phyloP scores from a whole-genome alignment of 2,329 filamentous ascomycete species.

The Magnaporthiopsis poae region DNA sequence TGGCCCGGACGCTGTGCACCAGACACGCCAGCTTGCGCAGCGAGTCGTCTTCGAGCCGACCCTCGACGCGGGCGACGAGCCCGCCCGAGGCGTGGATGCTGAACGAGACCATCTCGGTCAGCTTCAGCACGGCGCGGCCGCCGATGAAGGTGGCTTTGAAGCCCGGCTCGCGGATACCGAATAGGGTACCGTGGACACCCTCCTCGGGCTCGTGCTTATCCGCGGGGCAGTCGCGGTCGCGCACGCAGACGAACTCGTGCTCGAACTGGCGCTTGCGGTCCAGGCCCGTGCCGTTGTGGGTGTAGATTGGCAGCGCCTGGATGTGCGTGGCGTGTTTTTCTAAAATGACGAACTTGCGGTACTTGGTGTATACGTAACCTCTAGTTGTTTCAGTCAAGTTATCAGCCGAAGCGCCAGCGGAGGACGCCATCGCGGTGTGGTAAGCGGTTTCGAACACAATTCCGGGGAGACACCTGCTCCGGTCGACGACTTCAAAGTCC shows the following conservation, averaged over 20 bases:
- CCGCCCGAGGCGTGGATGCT: neutral
- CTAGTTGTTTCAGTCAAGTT: neutral
- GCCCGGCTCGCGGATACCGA: neutral
- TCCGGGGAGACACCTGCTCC: neutral
- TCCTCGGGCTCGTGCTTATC: neutral
- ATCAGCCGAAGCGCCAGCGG: neutral
- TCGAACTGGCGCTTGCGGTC: neutral
- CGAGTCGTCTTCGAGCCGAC: neutral
- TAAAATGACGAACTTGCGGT: neutral
- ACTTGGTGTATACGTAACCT: neutral
- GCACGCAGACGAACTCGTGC: conserved; percentile 3
- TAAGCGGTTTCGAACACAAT: conserved; percentile 2
- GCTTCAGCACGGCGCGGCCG: neutral
- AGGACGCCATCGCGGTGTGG: neutral
- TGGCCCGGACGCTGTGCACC: no score
- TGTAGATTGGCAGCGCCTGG: conserved; percentile 2
- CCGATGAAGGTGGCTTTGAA: neutral
- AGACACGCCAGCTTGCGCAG: neutral
- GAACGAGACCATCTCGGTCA: conserved; percentile 2
- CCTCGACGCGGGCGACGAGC: conserved; percentile 1
- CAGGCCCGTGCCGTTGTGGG: neutral
- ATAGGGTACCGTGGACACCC: neutral
- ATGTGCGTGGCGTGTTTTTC: neutral
- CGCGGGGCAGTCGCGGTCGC: neutral
- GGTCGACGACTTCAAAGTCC: neutral